These are phyloP conservation scores for Ailanthus altissimus DNA, from an alignment of 345 rosid genomes.

Conservation along the genomic window DNA sequence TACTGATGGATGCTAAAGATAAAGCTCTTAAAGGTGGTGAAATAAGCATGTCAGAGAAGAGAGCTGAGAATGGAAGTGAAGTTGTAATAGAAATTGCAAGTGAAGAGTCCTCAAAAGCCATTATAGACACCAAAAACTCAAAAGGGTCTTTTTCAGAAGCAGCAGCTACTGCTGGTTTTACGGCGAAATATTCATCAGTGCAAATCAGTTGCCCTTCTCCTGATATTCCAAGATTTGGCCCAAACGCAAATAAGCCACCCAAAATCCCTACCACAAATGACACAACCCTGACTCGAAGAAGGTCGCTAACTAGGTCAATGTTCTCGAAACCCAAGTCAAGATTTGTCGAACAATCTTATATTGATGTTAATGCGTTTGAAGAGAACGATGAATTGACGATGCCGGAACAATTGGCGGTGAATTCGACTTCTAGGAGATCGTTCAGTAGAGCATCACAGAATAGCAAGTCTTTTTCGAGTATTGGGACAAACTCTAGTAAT, in stretches of 20 bases:
- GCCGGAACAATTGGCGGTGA: slow-evolving; percentile 38
- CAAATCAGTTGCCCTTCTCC: slow-evolving; percentile 44
- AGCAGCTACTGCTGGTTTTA: slow-evolving; percentile 23
- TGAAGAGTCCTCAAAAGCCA: slow-evolving; percentile 34
- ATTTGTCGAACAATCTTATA: slow-evolving; percentile 62
- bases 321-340: slow-evolving; percentile 83
- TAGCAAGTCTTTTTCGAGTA: slow-evolving; percentile 36
- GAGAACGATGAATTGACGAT: slow-evolving; percentile 33
- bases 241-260: slow-evolving; percentile 67
- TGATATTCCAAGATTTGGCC: slow-evolving; percentile 43
- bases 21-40: slow-evolving; percentile 25
- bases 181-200: slow-evolving; percentile 32
- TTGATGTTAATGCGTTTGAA: slow-evolving; percentile 41
- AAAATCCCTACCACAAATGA: slow-evolving; percentile 43
- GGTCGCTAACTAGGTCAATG: slow-evolving; percentile 55
- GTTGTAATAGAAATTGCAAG: slow-evolving; percentile 55
- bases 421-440: slow-evolving; percentile 34
- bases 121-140: slow-evolving; percentile 5
- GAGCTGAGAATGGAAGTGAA: slow-evolving; percentile 37
- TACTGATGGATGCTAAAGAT: slow-evolving; percentile 28
- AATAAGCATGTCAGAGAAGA: slow-evolving; percentile 46
- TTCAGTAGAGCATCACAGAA: slow-evolving; percentile 48
- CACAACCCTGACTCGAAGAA: slow-evolving; percentile 43
- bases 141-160: slow-evolving; percentile 39
- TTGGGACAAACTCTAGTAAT: slow-evolving; percentile 30